These are phyloP conservation scores for Herpotrichia juniperi DNA, from an alignment of 2,329 filamentous ascomycete species.

Conservation along the genomic window DNA sequence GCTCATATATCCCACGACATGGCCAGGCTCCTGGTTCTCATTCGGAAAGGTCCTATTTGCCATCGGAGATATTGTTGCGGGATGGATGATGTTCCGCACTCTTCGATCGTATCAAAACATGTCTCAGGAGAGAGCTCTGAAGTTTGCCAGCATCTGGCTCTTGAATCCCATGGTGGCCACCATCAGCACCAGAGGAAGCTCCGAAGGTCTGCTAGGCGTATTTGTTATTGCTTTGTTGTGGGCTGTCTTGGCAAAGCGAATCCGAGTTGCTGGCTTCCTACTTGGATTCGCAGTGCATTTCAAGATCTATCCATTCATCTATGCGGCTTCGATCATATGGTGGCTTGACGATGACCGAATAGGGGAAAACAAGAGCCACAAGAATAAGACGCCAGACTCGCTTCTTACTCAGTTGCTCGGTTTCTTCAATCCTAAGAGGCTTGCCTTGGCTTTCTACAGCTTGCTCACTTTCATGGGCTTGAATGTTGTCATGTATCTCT, in stretches of 20 bases:
- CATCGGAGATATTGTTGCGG: constrained; percentile 79
- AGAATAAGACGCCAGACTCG: constrained; percentile 16
- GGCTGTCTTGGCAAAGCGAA: constrained; percentile 71
- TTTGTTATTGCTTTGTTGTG: constrained; percentile 83
- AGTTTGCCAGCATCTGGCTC: constrained; percentile 87
- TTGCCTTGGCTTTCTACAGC: constrained; percentile 68
- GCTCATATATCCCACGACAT: constrained; percentile 82
- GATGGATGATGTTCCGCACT: constrained; percentile 73
- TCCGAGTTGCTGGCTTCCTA: constrained; percentile 72
- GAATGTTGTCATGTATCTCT: constrained; percentile 78
- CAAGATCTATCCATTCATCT: constrained; percentile 99
- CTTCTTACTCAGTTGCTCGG: constrained; percentile 23
- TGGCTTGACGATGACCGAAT: constrained; percentile 70
- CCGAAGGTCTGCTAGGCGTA: constrained; percentile 86
- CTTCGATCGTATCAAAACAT: constrained; percentile 49
- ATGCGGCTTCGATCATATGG: constrained; percentile 80
- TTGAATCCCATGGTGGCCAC: constrained; percentile 98
- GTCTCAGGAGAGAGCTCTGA: constrained; percentile 61
- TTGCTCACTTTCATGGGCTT: constrained; percentile 74
- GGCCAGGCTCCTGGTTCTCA: constrained; percentile 70
- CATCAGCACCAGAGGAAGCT: constrained; percentile 93
- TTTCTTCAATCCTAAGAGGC: constrained; percentile 49
- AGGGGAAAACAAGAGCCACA: constrained; percentile 5
- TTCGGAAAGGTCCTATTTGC: constrained; percentile 91
- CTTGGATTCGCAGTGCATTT: constrained; percentile 90